These are phyloP conservation scores for Calophaca sinica DNA, from an alignment of 306 rosid species.

Conservation along the genomic window DNA sequence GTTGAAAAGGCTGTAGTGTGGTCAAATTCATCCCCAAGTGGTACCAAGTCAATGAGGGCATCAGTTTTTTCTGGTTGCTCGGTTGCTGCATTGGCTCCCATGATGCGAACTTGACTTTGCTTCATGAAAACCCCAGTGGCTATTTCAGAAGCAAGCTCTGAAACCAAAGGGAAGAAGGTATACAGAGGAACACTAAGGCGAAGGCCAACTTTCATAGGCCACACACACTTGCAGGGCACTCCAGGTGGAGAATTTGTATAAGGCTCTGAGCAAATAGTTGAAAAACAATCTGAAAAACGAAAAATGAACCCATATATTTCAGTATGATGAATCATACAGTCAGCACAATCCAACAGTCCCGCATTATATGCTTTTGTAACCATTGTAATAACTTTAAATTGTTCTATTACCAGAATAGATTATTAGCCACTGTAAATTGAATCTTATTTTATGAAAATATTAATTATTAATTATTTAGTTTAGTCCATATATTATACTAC, in stretches of 20 bases:
- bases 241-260: constrained; percentile 90
- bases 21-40: constrained; percentile 83
- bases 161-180: constrained; percentile 95
- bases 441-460: neutral
- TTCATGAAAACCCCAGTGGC: constrained; percentile 77
- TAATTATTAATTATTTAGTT: neutral
- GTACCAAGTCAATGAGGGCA: constrained; percentile 81
- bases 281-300: constrained; percentile 70
- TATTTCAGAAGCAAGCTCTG: constrained; percentile 88
- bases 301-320: constrained; percentile 40
- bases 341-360: constrained; percentile 15
- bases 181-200: constrained; percentile 79
- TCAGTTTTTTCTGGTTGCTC: constrained; percentile 78
- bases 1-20: constrained; percentile 83
- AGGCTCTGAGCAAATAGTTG: constrained; percentile 74
- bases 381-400: neutral
- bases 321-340: constrained; percentile 40
- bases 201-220: constrained; percentile 89
- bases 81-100: constrained; percentile 86
- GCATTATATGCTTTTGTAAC: neutral
- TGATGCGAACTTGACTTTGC: constrained; percentile 93
- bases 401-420: no score
- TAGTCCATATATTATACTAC: neutral
- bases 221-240: constrained; percentile 84
- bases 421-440: neutral